A percentile compares a stretch with the other conserved stretches of the same genome.
phyloP scores from a whole-genome alignment of 2,329 filamentous ascomycete genomes.

The Kalmusia sp. region DNA sequence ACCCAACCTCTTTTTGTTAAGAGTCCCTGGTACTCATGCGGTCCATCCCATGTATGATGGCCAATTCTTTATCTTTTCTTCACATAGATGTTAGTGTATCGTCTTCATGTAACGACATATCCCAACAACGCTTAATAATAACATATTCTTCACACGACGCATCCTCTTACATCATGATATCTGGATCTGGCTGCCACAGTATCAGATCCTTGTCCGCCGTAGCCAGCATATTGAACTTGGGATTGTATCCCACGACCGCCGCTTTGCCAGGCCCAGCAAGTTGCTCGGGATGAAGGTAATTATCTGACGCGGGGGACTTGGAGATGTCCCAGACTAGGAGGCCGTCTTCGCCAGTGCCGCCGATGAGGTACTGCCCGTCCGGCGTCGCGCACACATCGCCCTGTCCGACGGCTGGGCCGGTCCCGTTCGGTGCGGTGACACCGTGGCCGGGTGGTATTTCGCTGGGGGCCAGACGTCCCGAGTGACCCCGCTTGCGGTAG shows the following conservation, averaged over 20 bases:
- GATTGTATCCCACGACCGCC: conserved; percentile 85
- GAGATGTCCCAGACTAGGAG: conserved; percentile 85
- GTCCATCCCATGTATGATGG: conserved; percentile 3
- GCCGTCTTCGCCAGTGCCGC: conserved; percentile 74
- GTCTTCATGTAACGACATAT: neutral
- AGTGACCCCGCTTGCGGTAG: conserved; percentile 51
- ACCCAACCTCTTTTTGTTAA: too few relatives aligned
- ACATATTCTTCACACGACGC: neutral
- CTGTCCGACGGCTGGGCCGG: conserved; percentile 52
- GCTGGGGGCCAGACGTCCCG: conserved; percentile 55
- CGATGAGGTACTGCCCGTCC: conserved; percentile 87
- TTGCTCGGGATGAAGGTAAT: conserved; percentile 69
- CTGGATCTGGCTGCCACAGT: conserved; percentile 57
- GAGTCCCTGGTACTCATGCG: neutral
- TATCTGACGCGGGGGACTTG: conserved; percentile 58
- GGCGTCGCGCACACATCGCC: conserved; percentile 89
- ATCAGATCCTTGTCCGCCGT: conserved; percentile 82
- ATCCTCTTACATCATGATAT: conserved; percentile 43
- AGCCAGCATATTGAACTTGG: conserved; percentile 88
- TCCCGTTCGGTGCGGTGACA: conserved; percentile 56
- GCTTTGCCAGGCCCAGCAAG: conserved; percentile 69
- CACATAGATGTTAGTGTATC: neutral
- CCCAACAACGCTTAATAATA: neutral
- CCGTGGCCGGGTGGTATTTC: conserved; percentile 57
- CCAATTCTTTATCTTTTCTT: conserved; percentile 8